Conservation (phyloP, 2,329 filamentous ascomycete genomes). For the Diaporthe batatas region DNA sequence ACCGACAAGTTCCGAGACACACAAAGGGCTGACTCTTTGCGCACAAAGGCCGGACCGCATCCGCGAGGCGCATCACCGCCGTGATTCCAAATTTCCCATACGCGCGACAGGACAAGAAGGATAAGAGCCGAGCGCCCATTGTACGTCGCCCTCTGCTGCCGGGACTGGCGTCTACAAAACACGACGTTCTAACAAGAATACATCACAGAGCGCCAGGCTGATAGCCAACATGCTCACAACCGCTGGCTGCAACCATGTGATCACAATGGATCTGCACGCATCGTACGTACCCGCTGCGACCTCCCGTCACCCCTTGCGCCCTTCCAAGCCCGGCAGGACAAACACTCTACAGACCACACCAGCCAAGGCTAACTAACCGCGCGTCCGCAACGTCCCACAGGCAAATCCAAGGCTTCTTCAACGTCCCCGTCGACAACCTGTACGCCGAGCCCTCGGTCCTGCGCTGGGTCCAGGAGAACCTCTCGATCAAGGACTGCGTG, state of each 20-base stretch:
- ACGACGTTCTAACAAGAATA: background rate
- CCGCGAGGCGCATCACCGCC: constrained; percentile 91
- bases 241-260: constrained; percentile 82
- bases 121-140: constrained; percentile 91
- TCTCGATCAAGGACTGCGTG: constrained; percentile 87
- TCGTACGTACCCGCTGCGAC: constrained; percentile 68
- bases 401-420: constrained; percentile 98
- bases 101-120: constrained; percentile 80
- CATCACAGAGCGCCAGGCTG: constrained; percentile 79
- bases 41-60: constrained; percentile 65
- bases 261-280: constrained; percentile 97
- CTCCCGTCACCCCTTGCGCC: background rate
- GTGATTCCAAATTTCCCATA: constrained; percentile 98
- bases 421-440: constrained; percentile 97
- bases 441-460: constrained; percentile 84
- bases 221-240: constrained; percentile 99
- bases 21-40: constrained; percentile 14
- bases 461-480: constrained; percentile 81
- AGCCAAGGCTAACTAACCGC: constrained; percentile 71
- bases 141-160: constrained; percentile 3
- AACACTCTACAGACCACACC: background rate
- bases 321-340: too few relatives aligned
- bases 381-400: background rate
- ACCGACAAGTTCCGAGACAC: background rate
- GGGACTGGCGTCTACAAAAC: background rate